These are phyloP conservation scores for Stemphylium lycopersici DNA, from an alignment of 2,329 filamentous ascomycete genomes.

Conservation along the genomic window DNA sequence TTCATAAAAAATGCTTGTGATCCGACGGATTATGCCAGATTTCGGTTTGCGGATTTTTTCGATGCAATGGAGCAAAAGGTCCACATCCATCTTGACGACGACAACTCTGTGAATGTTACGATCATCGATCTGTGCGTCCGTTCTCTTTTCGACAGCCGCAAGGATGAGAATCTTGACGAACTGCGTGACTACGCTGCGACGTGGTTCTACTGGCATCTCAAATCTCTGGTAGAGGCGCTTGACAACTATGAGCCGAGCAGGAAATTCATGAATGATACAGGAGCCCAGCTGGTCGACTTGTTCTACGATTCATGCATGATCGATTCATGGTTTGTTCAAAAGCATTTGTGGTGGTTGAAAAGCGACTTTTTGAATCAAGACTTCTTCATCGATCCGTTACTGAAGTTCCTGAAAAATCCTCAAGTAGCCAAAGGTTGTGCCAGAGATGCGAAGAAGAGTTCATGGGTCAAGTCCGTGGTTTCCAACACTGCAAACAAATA, in stretches of 20 bases:
- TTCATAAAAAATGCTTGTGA: background rate
- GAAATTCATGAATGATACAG: background rate
- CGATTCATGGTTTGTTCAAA: background rate
- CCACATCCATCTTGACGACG: slow-evolving; percentile 6
- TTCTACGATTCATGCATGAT: background rate
- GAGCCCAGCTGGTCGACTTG: background rate
- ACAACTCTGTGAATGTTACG: background rate
- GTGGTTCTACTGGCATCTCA: background rate
- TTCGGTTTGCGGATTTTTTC: slow-evolving; percentile 20
- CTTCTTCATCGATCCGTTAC: slow-evolving; percentile 4
- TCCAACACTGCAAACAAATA: slow-evolving; percentile 1
- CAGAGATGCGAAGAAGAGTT: slow-evolving; percentile 6
- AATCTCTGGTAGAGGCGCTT: background rate
- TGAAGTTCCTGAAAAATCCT: slow-evolving; percentile 12
- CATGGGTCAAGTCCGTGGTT: slow-evolving; percentile 8
- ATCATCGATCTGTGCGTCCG: background rate
- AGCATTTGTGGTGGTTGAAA: background rate
- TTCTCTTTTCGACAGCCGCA: background rate
- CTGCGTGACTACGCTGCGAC: background rate
- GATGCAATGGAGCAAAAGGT: slow-evolving; percentile 13
- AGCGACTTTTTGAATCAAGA: slow-evolving; percentile 4
- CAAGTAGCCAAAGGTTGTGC: slow-evolving; percentile 16
- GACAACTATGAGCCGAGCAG: background rate
- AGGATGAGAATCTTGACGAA: background rate
- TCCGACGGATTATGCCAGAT: slow-evolving; percentile 9